These are phyloP conservation scores for Trametes versicolor DNA, from an alignment of 1,284 basidiomycete genomes.

Conservation along the genomic window DNA sequence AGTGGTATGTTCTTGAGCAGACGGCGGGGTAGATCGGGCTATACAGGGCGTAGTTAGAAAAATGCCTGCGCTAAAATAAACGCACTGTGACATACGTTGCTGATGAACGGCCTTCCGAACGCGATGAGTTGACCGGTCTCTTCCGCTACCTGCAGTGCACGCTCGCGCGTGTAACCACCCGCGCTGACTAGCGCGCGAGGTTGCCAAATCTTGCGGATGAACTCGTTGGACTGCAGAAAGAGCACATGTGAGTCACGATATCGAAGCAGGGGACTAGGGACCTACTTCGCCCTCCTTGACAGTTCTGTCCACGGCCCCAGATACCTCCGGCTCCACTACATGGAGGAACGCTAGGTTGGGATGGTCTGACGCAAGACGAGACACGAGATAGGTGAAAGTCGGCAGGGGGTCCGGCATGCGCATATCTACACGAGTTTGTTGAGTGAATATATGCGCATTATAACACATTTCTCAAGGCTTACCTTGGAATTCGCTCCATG, in stretches of 20 bases:
- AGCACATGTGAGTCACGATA: background rate
- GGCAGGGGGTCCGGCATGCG: slow-evolving; percentile 58
- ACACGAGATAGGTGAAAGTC: slow-evolving; percentile 51
- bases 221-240: slow-evolving; percentile 40
- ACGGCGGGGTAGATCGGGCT: slow-evolving; percentile 31
- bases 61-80: slow-evolving; percentile 40
- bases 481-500: slow-evolving; percentile 56
- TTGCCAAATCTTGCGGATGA: slow-evolving; percentile 44
- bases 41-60: slow-evolving; percentile 40
- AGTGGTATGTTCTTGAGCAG: slow-evolving; percentile 24
- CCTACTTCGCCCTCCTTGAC: slow-evolving; percentile 2
- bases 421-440: slow-evolving; percentile 47
- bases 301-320: slow-evolving; percentile 23
- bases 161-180: slow-evolving; percentile 45
- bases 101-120: slow-evolving; percentile 59
- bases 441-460: slow-evolving; percentile 40
- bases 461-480: slow-evolving; percentile 23
- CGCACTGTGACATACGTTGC: slow-evolving; percentile 44
- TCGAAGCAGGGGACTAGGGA: background rate
- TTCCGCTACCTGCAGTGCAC: slow-evolving; percentile 41
- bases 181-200: slow-evolving; percentile 45
- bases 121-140: slow-evolving; percentile 50
- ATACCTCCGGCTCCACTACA: slow-evolving; percentile 51
- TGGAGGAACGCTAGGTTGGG: slow-evolving; percentile 68
- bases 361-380: slow-evolving; percentile 47